Conservation (phyloP, 2,329 filamentous ascomycete species). For the Oidium heveae region DNA sequence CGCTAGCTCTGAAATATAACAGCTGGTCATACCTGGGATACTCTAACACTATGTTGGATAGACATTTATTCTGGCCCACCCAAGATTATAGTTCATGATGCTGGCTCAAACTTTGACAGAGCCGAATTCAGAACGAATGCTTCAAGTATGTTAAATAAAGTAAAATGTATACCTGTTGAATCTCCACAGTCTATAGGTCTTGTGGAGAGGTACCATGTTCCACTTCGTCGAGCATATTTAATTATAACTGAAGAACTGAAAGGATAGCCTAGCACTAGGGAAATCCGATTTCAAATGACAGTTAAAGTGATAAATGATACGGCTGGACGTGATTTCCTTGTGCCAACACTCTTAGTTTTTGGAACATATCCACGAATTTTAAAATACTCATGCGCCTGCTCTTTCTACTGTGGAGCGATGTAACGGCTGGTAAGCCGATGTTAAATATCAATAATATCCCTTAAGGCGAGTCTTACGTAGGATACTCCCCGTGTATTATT, state of each 20-base stretch:
- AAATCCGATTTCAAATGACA: background rate
- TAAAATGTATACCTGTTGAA: slow-evolving; percentile 1
- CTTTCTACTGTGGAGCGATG: background rate
- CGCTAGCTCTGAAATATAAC: slow-evolving; percentile 1
- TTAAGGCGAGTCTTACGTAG: background rate
- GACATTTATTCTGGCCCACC: background rate
- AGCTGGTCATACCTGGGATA: background rate
- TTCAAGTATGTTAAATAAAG: background rate
- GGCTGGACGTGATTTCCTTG: background rate
- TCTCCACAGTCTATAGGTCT: slow-evolving; percentile 1
- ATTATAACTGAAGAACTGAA: background rate
- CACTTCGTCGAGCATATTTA: background rate
- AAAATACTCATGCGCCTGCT: background rate
- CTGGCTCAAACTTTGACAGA: slow-evolving; percentile 2
- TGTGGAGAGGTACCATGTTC: background rate
- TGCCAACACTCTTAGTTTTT: slow-evolving; percentile 1
- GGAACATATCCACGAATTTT: background rate
- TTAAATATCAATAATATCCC: too few species aligned
- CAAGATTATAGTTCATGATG: background rate
- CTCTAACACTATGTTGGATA: slow-evolving; percentile 1
- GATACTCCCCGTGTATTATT: slow-evolving; percentile 1
- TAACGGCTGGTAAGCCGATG: too few species aligned
- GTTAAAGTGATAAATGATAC: slow-evolving; percentile 1
- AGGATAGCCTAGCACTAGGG: background rate
- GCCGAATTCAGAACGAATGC: background rate